phyloP scores from a whole-genome alignment of 2,329 filamentous ascomycete species.

The Alternaria ethzedia region DNA sequence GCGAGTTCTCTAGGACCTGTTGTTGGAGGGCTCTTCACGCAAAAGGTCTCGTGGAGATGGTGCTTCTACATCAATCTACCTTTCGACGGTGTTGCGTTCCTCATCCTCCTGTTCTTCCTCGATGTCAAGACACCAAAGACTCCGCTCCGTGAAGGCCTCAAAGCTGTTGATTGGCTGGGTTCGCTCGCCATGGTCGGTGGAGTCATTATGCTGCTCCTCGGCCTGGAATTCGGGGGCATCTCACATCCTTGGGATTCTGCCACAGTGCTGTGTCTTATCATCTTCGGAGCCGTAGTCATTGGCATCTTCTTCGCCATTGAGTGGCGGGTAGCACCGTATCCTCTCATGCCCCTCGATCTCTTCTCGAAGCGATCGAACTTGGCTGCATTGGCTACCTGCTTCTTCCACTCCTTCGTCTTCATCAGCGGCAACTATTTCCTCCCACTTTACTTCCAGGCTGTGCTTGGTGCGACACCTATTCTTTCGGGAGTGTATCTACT shows the following conservation, averaged over 20 bases:
- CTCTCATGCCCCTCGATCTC: constrained; percentile 76
- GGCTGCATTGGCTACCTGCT: constrained; percentile 69
- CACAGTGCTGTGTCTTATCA: constrained; percentile 76
- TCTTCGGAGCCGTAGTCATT: constrained; percentile 72
- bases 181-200: constrained; percentile 73
- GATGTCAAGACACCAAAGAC: constrained; percentile 72
- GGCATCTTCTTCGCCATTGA: constrained; percentile 75
- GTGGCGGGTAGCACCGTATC: constrained; percentile 74
- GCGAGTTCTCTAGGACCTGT: constrained; percentile 71
- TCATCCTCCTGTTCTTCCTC: constrained; percentile 65
- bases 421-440: constrained; percentile 81
- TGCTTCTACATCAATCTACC: constrained; percentile 68
- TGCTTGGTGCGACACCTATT: constrained; percentile 71
- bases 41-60: constrained; percentile 68
- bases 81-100: constrained; percentile 64
- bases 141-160: constrained; percentile 65
- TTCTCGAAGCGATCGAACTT: constrained; percentile 72
- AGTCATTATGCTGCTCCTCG: constrained; percentile 85
- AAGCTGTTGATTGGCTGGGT: constrained; percentile 71
- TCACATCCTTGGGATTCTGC: constrained; percentile 75
- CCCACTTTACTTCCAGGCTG: constrained; percentile 83
- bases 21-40: constrained; percentile 71
- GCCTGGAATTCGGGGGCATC: constrained; percentile 83
- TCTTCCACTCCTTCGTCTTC: constrained; percentile 78
- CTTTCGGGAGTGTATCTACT: constrained; percentile 77